A percentile compares a stretch with the other conserved stretches of the same genome.
These are phyloP conservation scores for Ceratobasidium theobromae DNA, from an alignment of 1,284 basidiomycete genomes.

Conservation along the genomic window DNA sequence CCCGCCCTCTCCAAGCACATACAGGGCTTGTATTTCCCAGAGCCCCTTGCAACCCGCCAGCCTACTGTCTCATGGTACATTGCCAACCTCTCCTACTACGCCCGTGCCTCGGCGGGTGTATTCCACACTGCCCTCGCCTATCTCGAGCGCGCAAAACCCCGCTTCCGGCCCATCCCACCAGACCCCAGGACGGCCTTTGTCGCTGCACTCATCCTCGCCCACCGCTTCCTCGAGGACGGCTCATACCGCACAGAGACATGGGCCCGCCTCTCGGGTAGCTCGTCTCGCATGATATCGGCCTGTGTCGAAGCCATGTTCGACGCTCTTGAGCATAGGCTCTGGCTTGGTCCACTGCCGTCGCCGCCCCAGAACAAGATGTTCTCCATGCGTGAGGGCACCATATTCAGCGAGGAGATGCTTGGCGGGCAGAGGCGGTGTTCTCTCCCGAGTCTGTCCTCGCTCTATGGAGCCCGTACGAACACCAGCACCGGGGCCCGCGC, in stretches of 20 bases:
- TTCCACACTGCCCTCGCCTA: constrained; percentile 14
- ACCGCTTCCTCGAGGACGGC: constrained; percentile 26
- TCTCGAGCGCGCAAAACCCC: constrained; percentile 20
- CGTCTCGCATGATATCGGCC: constrained; percentile 21
- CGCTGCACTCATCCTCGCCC: constrained; percentile 20
- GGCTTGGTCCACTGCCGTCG: constrained; percentile 8
- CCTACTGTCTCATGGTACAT: constrained; percentile 28
- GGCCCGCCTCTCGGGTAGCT: constrained; percentile 10
- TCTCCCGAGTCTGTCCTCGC: constrained; percentile 15
- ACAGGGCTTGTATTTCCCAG: constrained; percentile 26
- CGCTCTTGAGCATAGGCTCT: constrained; percentile 26
- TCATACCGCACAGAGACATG: constrained; percentile 28
- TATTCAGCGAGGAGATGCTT: constrained; percentile 22
- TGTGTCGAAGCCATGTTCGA: constrained; percentile 29
- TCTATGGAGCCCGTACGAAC: constrained; percentile 1
- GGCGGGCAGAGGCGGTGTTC: constrained; percentile 24
- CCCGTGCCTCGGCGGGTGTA: constrained; percentile 23
- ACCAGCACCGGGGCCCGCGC: neutral
- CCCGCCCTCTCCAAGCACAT: neutral
- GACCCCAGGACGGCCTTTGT: constrained; percentile 25
- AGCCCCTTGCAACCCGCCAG: constrained; percentile 17
- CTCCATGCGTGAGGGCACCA: constrained; percentile 28
- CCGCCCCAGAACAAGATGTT: constrained; percentile 15
- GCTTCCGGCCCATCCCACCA: neutral
- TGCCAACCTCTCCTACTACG: constrained; percentile 24